phyloP scores from a whole-genome alignment of 345 rosid species.

The Citrus unshiu region DNA sequence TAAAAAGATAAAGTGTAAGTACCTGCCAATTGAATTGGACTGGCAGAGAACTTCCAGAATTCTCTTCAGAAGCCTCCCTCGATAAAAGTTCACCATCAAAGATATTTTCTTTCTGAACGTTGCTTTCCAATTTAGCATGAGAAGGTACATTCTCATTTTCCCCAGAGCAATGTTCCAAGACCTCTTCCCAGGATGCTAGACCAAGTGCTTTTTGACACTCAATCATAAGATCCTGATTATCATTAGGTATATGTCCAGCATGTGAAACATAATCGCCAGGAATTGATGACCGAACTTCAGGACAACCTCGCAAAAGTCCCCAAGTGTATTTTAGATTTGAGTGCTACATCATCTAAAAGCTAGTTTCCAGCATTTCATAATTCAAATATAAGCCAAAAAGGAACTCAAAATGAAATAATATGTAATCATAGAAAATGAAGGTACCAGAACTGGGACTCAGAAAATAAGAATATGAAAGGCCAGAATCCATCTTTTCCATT shows the following conservation, averaged over 20 bases:
- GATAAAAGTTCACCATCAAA: conserved; percentile 33
- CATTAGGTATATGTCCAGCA: conserved; percentile 33
- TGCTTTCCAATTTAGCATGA: conserved; percentile 25
- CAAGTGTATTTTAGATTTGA: conserved; percentile 17
- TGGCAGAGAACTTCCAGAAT: conserved; percentile 36
- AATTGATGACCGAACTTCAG: conserved; percentile 31
- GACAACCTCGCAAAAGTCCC: conserved; percentile 30
- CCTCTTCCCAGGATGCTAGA: conserved; percentile 65
- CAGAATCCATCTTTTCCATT: conserved; percentile 25
- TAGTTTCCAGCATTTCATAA: background rate
- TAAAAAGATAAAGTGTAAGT: conserved; percentile 1
- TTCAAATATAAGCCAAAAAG: background rate
- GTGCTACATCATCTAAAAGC: conserved; percentile 9
- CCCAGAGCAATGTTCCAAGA: conserved; percentile 40
- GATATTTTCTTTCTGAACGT: conserved; percentile 24
- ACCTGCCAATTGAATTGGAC: conserved; percentile 75
- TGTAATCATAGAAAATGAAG: background rate
- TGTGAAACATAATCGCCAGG: conserved; percentile 33
- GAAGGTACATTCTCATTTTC: conserved; percentile 36
- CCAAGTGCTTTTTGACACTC: conserved; percentile 51
- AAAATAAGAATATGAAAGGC: conserved; percentile 21
- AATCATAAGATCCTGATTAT: conserved; percentile 15
- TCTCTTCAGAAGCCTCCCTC: conserved; percentile 31
- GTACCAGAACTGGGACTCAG: conserved; percentile 33
- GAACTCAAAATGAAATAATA: background rate